A percentile compares a stretch with the other conserved stretches of the same genome.
These are phyloP conservation scores for Moricandia arvensis DNA, from an alignment of 345 rosid species.

Conservation along the genomic window DNA sequence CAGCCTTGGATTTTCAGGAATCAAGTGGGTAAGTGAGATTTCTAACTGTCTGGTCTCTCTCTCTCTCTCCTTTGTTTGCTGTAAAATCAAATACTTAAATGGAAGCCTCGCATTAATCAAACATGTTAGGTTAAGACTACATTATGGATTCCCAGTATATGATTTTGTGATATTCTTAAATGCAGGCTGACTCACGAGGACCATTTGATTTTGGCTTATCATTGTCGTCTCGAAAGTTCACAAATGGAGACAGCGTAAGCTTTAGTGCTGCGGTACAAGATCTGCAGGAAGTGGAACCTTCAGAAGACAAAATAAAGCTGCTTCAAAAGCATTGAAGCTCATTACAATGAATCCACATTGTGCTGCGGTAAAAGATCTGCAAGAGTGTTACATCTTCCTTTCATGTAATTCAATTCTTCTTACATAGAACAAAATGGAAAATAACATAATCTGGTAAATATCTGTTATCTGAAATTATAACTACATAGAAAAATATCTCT, in stretches of 20 bases:
- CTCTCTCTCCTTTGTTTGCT: background rate
- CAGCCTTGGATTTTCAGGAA: slow-evolving; percentile 86
- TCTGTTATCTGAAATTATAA: background rate
- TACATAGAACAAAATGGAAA: background rate
- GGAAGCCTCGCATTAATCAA: background rate
- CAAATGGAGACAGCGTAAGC: slow-evolving; percentile 45
- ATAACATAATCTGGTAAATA: background rate
- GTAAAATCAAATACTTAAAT: background rate
- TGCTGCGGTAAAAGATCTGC: too few relatives aligned
- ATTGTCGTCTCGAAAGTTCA: slow-evolving; percentile 48
- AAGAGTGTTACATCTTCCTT: too few relatives aligned
- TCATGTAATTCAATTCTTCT: background rate
- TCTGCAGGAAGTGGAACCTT: slow-evolving; percentile 11
- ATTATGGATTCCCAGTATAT: background rate
- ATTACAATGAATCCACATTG: too few relatives aligned
- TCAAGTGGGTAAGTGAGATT: slow-evolving; percentile 70
- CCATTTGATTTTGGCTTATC: slow-evolving; percentile 81
- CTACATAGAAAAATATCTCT: background rate
- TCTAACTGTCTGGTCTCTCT: background rate
- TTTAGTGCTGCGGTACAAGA: slow-evolving; percentile 33
- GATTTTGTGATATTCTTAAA: background rate
- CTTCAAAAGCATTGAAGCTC: slow-evolving; percentile 9
- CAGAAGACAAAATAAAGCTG: background rate
- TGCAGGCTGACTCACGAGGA: slow-evolving; percentile 78
- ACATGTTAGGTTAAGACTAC: background rate